Evolutionary conservation across 2,329 filamentous ascomycete genomes (phyloP), one percentile per base, ranked within the genome.

Genomic region (Apiospora saccharicola): DNA sequence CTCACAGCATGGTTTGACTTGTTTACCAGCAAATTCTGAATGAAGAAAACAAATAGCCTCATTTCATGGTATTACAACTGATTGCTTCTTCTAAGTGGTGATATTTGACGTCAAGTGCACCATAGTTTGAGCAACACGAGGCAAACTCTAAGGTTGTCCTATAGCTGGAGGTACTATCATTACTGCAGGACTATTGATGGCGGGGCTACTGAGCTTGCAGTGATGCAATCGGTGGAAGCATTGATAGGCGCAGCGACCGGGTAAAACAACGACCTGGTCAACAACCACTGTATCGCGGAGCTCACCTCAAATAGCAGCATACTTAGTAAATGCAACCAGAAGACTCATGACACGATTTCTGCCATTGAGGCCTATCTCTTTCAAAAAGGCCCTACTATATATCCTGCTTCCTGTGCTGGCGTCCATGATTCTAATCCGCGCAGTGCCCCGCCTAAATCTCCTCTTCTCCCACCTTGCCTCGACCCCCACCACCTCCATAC

Each of bases 401-500:
- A 1, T 57, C 22, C 34, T 70, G 12, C n/a, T 70, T n/a, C 68
- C 68, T 34, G 26, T 70, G 47, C 46, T 70, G 68, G 68, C 47
- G 19, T 70, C 68, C 68, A 43, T 70, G 37, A 51, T 70, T 41
- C 47, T 70, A 70, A 44, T 41, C 68, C 68, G 68, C 68, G 68
- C 68, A 24, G 26, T 70, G 47, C 68, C 68, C 68, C 68, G 68
- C 68, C 68, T 70, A 57, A 51, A 57, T 51, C 68, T 70, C 68
- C 68, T 70, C 68, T 37, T 51, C 46, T 51, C 47, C 46, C 68
- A 70, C 49, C 68, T 70, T 24, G 41, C 68, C 47, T 57, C 47
- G 24, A 30, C 67, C 41, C 74, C 12, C 78, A 79, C 71, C 72
- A 37, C 69, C 69, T 64, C 69, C 51, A 70, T 67, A 37, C 43